Evolutionary conservation across 768 basidiomycete genomes (phyloP).

Genomic region (Lyophyllum atratum): DNA sequence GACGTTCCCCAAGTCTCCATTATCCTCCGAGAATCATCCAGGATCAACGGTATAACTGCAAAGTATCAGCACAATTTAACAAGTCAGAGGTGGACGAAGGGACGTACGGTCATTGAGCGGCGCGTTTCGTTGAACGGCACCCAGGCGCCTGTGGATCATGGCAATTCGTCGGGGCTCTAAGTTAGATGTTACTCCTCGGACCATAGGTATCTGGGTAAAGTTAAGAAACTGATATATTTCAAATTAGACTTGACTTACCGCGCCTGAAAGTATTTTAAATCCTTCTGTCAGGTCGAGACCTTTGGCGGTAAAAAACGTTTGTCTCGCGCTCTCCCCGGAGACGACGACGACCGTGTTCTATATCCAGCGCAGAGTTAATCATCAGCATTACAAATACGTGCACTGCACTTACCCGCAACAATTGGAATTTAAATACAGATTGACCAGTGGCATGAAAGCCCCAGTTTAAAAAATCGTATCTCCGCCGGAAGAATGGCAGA

Average conservation of each 20-base stretch:
- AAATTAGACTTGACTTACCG: slow-evolving; percentile 47
- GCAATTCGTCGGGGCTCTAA: slow-evolving; percentile 62
- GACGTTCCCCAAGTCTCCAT: slow-evolving; percentile 68
- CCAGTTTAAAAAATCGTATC: slow-evolving; percentile 74
- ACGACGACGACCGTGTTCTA: slow-evolving; percentile 77
- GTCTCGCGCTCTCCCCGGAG: slow-evolving; percentile 71
- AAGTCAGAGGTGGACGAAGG: slow-evolving; percentile 6
- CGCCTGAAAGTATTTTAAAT: slow-evolving; percentile 78
- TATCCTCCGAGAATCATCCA: slow-evolving; percentile 61
- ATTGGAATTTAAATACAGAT: slow-evolving; percentile 67
- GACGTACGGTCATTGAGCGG: slow-evolving; percentile 59
- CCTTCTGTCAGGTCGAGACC: slow-evolving; percentile 78
- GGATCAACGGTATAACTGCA: slow-evolving; percentile 63
- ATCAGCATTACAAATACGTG: slow-evolving; percentile 6
- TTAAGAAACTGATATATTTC: slow-evolving; percentile 19
- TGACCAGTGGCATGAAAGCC: slow-evolving; percentile 71
- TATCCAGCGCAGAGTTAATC: not conserved
- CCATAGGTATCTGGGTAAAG: slow-evolving; percentile 64
- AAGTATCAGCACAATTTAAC: not conserved
- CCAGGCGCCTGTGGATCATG: slow-evolving; percentile 72
- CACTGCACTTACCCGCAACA: slow-evolving; percentile 56
- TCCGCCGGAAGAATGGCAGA: slow-evolving; percentile 64
- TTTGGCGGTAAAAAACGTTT: slow-evolving; percentile 69
- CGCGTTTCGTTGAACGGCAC: slow-evolving; percentile 61
- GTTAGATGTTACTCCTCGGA: slow-evolving; percentile 73